These are phyloP conservation scores for Cladosporium sp. DNA, from an alignment of 2,329 filamentous ascomycete species.

Conservation along the genomic window DNA sequence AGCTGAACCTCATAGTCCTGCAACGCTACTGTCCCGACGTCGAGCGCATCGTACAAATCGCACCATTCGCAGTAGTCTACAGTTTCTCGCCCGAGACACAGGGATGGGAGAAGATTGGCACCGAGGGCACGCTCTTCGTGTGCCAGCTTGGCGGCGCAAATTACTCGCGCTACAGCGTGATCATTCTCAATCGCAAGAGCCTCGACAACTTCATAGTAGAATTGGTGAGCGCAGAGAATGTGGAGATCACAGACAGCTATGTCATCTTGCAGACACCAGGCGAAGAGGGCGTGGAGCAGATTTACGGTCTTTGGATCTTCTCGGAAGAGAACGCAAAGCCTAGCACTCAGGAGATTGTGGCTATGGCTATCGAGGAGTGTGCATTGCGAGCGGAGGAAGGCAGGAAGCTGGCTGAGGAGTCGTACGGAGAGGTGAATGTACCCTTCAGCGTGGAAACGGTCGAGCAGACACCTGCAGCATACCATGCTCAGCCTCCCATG, in stretches of 20 bases:
- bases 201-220: slow-evolving; percentile 46
- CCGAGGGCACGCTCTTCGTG: slow-evolving; percentile 87
- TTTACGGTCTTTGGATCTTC: slow-evolving; percentile 63
- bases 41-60: slow-evolving; percentile 69
- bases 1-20: slow-evolving; percentile 83
- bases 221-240: slow-evolving; percentile 38
- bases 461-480: slow-evolving; percentile 21
- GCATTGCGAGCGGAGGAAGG: slow-evolving; percentile 35
- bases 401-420: slow-evolving; percentile 46
- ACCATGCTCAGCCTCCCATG: background rate
- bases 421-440: slow-evolving; percentile 35
- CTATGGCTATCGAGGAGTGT: slow-evolving; percentile 52
- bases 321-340: slow-evolving; percentile 52
- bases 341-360: slow-evolving; percentile 44
- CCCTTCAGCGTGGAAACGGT: slow-evolving; percentile 28
- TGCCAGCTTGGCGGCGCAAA: slow-evolving; percentile 53
- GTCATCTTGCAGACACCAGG: slow-evolving; percentile 53
- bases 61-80: slow-evolving; percentile 83
- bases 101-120: slow-evolving; percentile 77
- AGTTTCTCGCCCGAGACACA: slow-evolving; percentile 62
- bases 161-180: slow-evolving; percentile 39
- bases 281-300: slow-evolving; percentile 31
- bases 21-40: slow-evolving; percentile 75
- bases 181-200: slow-evolving; percentile 46
- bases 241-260: slow-evolving; percentile 52